Percentiles rank a stretch among this genome's conserved stretches.
Conservation (phyloP, 2,329 filamentous ascomycete genomes). For the Davidsoniella neocaledoniae region DNA sequence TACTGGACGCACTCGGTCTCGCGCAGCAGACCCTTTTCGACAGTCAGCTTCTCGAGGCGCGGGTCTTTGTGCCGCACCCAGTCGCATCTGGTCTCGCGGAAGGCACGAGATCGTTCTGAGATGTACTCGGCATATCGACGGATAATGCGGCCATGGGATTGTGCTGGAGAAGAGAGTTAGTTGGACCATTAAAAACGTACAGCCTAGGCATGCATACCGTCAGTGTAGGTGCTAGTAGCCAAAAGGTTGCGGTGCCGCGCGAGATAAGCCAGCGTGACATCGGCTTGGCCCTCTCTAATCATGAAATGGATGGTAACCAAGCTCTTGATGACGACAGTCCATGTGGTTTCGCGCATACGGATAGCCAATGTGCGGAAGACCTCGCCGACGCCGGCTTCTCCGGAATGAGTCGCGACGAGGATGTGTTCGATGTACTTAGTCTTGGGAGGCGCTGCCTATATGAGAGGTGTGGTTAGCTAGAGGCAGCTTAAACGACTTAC, state of each 20-base stretch:
- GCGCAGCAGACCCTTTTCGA: conserved; percentile 81
- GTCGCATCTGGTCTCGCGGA: conserved; percentile 69
- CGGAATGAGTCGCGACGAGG: conserved; percentile 82
- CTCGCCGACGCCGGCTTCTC: conserved; percentile 86
- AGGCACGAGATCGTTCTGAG: conserved; percentile 64
- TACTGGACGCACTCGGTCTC: conserved; percentile 84
- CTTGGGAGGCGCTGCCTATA: conserved; percentile 60
- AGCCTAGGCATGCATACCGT: conserved; percentile 46
- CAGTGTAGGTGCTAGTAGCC: conserved; percentile 78
- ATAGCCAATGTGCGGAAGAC: conserved; percentile 85
- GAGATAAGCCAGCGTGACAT: conserved; percentile 74
- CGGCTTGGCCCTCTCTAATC: conserved; percentile 85
- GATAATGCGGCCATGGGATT: conserved; percentile 91
- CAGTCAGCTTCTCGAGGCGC: conserved; percentile 65
- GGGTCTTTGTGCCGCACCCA: conserved; percentile 74
- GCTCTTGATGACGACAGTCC: conserved; percentile 99
- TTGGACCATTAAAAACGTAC: background rate
- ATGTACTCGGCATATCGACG: conserved; percentile 82
- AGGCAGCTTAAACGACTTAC: background rate
- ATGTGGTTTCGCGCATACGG: conserved; percentile 84
- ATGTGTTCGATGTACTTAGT: conserved; percentile 99
- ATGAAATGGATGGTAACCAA: conserved; percentile 92
- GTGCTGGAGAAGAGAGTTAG: conserved; percentile 36
- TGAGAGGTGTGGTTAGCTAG: conserved; percentile 7
- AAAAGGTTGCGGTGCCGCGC: conserved; percentile 68